Conservation (phyloP, 768 basidiomycete genomes). For the Coprinopsis marcescibilis region DNA sequence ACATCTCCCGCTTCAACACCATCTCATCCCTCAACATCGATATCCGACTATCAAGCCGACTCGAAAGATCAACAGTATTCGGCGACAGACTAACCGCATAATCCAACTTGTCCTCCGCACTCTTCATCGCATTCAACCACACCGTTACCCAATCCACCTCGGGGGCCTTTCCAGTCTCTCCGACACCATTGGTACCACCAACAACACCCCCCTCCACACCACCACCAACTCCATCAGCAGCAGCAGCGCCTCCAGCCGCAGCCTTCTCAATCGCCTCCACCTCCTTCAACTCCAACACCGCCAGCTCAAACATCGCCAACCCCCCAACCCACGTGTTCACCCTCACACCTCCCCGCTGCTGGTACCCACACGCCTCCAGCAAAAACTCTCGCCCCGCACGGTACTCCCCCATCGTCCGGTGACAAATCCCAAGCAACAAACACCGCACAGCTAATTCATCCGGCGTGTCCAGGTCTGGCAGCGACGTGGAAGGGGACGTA, state of each 20-base stretch:
- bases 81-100: slow-evolving; percentile 43
- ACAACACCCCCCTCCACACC: no score
- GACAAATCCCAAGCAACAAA: slow-evolving; percentile 61
- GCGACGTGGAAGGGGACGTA: background rate
- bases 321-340: slow-evolving; percentile 64
- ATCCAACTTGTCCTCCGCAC: slow-evolving; percentile 46
- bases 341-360: slow-evolving; percentile 22
- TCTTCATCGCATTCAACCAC: slow-evolving; percentile 47
- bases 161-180: no score
- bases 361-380: slow-evolving; percentile 41
- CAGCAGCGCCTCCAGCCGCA: slow-evolving; percentile 2
- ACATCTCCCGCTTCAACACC: slow-evolving; percentile 48
- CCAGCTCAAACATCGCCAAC: slow-evolving; percentile 63
- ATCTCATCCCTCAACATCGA: slow-evolving; percentile 71
- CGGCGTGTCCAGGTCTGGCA: slow-evolving; percentile 53
- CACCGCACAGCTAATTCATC: slow-evolving; percentile 69
- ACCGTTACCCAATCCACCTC: slow-evolving; percentile 23
- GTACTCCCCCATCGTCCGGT: slow-evolving; percentile 51
- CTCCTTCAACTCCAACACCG: slow-evolving; percentile 65
- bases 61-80: slow-evolving; percentile 55
- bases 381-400: slow-evolving; percentile 42
- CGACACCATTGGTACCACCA: no score
- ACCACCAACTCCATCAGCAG: no score
- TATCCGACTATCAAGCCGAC: slow-evolving; percentile 64
- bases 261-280: slow-evolving; percentile 28